Conservation (phyloP, 73 alveolate genomes). For the Paramecium caudatum region DNA sequence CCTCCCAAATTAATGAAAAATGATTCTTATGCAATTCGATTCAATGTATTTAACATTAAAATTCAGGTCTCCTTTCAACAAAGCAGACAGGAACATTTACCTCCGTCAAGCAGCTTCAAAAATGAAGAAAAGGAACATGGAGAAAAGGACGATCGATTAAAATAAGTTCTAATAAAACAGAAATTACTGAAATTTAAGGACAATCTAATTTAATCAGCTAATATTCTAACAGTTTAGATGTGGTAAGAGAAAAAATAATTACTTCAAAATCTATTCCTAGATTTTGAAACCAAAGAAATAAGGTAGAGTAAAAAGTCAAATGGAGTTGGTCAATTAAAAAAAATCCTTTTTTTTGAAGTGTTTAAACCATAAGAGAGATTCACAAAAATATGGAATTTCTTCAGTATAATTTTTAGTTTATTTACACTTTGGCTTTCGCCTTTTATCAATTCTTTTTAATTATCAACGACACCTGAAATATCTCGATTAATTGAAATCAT, state of each 20-base stretch:
- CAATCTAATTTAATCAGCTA: background rate
- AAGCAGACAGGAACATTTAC: background rate
- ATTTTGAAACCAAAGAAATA: background rate
- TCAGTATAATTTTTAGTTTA: conserved; percentile 5
- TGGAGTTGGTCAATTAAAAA: background rate
- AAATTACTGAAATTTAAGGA: conserved; percentile 31
- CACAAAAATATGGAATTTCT: conserved; percentile 1
- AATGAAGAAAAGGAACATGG: background rate
- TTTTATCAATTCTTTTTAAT: conserved; percentile 27
- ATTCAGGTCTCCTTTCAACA: background rate
- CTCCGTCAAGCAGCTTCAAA: background rate
- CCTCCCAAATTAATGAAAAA: background rate
- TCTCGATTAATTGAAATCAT: background rate
- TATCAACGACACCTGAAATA: background rate
- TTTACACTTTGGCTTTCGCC: conserved; percentile 31
- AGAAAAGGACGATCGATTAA: background rate
- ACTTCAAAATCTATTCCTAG: conserved; percentile 10
- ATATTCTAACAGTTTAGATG: conserved; percentile 13
- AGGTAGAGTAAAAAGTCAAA: background rate
- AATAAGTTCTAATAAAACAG: background rate
- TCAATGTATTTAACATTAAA: background rate
- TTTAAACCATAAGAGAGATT: conserved; percentile 22
- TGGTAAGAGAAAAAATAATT: background rate
- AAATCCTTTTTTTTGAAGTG: background rate
- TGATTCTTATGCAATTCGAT: background rate